phyloP scores from a whole-genome alignment of 805 yeast species.

The Saccharomyces jurei region DNA sequence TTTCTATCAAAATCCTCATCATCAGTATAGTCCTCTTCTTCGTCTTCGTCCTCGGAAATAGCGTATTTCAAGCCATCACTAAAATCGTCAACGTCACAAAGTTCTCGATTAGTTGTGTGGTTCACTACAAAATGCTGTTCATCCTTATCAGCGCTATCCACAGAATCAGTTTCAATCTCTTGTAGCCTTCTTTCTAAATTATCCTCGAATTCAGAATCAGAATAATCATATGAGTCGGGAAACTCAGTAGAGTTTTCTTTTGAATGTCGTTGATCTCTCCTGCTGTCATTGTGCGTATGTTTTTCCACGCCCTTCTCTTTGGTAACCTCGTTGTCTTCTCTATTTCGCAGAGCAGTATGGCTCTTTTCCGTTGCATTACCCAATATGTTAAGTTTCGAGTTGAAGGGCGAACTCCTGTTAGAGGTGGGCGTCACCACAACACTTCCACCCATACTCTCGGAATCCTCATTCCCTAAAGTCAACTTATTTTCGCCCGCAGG shows the following conservation, averaged over 20 bases:
- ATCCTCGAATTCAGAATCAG: slow-evolving; percentile 32
- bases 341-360: neutral
- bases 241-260: slow-evolving; percentile 1
- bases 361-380: neutral
- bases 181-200: slow-evolving; percentile 26
- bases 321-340: neutral
- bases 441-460: slow-evolving; percentile 22
- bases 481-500: slow-evolving; percentile 1
- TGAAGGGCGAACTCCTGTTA: neutral
- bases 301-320: neutral
- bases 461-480: slow-evolving; percentile 7
- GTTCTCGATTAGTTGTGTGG: neutral
- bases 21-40: slow-evolving; percentile 13
- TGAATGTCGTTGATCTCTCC: neutral
- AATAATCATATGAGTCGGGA: slow-evolving; percentile 22
- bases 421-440: slow-evolving; percentile 21
- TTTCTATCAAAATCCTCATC: slow-evolving; percentile 4
- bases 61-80: slow-evolving; percentile 5
- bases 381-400: neutral
- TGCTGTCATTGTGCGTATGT: neutral
- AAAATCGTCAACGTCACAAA: neutral
- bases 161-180: slow-evolving; percentile 11
- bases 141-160: neutral
- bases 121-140: slow-evolving; percentile 1
- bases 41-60: slow-evolving; percentile 13